Evolutionary conservation across 2,329 filamentous ascomycete species (phyloP), one percentile per base, ranked within the genome.

Genomic region (Byssoonygena ceratinophila): DNA sequence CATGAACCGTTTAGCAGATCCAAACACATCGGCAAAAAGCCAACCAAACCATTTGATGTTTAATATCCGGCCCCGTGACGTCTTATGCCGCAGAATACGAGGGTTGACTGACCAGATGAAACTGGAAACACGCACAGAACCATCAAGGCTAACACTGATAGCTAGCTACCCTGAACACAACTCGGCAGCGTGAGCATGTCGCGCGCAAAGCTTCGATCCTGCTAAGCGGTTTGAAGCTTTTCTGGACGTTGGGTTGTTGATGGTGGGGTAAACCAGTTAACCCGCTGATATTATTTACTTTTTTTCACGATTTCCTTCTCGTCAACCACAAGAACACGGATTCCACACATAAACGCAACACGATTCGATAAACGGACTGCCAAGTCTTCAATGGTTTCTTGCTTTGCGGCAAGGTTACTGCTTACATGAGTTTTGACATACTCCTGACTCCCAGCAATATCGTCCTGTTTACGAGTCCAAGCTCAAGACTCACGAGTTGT

Each of bases 211-310:
- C 40, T 29, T 44, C 40, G 20, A 12, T 20, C 25, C 27, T n/a
- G 9, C 9, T 20, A 20, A 46, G 27, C 16, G 14, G 14, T 20
- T 22, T 16, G 27, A 32, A 32, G 43, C 43, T 46, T 44, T 44
- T 43, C 16, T 41, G 16, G 11, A 8, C 5, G 16, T 23, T 32
- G 27, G 27, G 25, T 46, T 46, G 31, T 46, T n/a, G 44, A 46
- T 46, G 44, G 44, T 8, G 44, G 44, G 44, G 44, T 36, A 46
- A n/a, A 34, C 32, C 14, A 34, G 32, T 34, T 34, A 34, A 23
- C 25, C 22, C 22, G 39, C 39, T 41, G 11, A 25, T 12, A 6
- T 18, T 20, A 12, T 22, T 22, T 39, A 16, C 16, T 44, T 44
- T 29, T 23, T 4, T 44, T 44, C 9, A 29, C 9, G 12, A 29